A percentile compares a stretch with the other conserved stretches of the same genome.
phyloP scores from a whole-genome alignment of 2,329 filamentous ascomycete genomes.

The Helotiales sp. region DNA sequence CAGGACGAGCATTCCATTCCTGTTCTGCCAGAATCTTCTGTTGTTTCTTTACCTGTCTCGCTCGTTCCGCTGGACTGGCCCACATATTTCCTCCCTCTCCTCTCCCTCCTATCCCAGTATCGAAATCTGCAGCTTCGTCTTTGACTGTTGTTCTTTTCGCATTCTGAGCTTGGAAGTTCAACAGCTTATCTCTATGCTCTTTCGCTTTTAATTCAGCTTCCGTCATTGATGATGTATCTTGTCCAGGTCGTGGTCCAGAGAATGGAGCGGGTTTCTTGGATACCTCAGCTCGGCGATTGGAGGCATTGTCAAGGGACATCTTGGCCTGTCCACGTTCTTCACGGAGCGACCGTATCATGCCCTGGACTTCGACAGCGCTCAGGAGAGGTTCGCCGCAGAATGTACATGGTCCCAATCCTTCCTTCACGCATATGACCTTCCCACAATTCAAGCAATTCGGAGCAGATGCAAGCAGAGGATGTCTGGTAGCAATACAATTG shows the following conservation, averaged over 20 bases:
- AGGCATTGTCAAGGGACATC: slow-evolving; percentile 76
- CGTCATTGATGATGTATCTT: slow-evolving; percentile 17
- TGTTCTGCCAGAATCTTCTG: slow-evolving; percentile 67
- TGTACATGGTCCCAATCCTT: slow-evolving; percentile 91
- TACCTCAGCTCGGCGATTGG: slow-evolving; percentile 66
- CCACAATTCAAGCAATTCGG: slow-evolving; percentile 92
- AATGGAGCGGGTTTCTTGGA: slow-evolving; percentile 62
- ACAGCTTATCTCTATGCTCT: slow-evolving; percentile 64
- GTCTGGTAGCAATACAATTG: slow-evolving; percentile 83
- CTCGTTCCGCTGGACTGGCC: slow-evolving; percentile 67
- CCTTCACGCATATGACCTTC: slow-evolving; percentile 92
- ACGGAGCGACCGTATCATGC: slow-evolving; percentile 80
- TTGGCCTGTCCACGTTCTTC: slow-evolving; percentile 86
- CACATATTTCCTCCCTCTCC: slow-evolving; percentile 58
- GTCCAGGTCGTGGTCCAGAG: slow-evolving; percentile 42
- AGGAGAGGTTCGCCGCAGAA: slow-evolving; percentile 80
- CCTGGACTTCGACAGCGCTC: slow-evolving; percentile 70
- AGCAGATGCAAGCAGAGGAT: slow-evolving; percentile 85
- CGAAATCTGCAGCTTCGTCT: slow-evolving; percentile 68
- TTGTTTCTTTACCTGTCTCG: slow-evolving; percentile 67
- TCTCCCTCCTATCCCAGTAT: slow-evolving; percentile 52
- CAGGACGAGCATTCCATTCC: slow-evolving; percentile 66
- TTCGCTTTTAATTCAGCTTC: slow-evolving; percentile 51
- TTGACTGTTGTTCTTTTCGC: slow-evolving; percentile 67
- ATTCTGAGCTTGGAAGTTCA: slow-evolving; percentile 70